Evolutionary conservation across 768 basidiomycete genomes (phyloP), one percentile per base, ranked within the genome.

Genomic region (Jaapia argillacea): DNA sequence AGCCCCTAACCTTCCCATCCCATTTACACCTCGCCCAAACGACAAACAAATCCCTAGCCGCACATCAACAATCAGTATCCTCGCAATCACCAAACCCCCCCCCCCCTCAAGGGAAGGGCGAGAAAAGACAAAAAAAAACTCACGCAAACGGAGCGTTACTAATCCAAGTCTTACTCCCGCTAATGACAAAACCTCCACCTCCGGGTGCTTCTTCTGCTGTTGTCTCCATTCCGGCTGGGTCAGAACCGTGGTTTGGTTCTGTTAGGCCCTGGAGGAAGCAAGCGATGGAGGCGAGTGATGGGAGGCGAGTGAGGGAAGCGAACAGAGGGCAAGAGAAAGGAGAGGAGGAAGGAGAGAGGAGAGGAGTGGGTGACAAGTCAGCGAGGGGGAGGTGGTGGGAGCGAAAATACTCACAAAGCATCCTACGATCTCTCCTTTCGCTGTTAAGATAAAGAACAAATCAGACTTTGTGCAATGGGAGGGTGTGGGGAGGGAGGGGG

Each of bases 91-190:
- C 38, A 6, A 44, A 13, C 39, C 20, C 20, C 25, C 27, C n/a
- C n/a, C n/a, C n/a, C n/a, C n/a, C 36, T 16, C 26, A 40, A 27
- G 36, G 40, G 33, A 23, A 48, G 38, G 31, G 27, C 39, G 35
- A 6, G n/a, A n/a, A n/a, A n/a, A n/a, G n/a, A n/a, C n/a, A n/a
- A n/a, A n/a, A 39, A 24, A 7, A 33, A 35, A 68, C 81, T 62
- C 56, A 88, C 81, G 92, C 90, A 43, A 87, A 79, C 6, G 92
- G 91, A 1, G 92, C 79, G 56, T 96, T 96, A 12, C 90, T 78
- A 56, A 98, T 98, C 94, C 94, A 98, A 0, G 91, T 98, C 70
- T 98, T 98, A 62, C 85, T 85, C 41, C 94, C 94, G 49, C 79
- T 85, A 42, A 98, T 57, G 21, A 86, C 63, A 61, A 81, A 97